These are phyloP conservation scores for Solanum corneliomulleri DNA, from an alignment of 257 asterid species.

Conservation along the genomic window DNA sequence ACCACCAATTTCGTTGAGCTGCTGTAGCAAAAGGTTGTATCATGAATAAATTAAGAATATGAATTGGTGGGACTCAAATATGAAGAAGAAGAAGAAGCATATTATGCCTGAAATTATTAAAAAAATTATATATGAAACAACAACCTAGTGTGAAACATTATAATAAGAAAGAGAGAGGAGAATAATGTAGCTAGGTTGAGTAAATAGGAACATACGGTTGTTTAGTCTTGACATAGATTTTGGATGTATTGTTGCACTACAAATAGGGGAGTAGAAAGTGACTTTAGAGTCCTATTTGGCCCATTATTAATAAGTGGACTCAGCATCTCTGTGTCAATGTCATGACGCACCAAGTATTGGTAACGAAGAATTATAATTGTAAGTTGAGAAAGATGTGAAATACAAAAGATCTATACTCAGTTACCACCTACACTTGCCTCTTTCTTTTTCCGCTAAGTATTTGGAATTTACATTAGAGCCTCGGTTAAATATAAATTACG, in stretches of 20 bases:
- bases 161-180: not conserved
- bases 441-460: no score
- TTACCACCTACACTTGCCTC: constrained; percentile 6
- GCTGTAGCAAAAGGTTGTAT: not conserved
- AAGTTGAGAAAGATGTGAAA: not conserved
- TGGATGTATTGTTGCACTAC: not conserved
- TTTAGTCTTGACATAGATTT: not conserved
- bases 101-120: not conserved
- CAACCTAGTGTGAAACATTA: not conserved
- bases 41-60: not conserved
- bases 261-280: constrained; percentile 10
- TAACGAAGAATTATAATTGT: not conserved
- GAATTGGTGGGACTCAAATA: not conserved
- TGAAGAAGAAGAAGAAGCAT: not conserved
- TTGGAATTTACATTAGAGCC: no score
- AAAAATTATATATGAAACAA: not conserved
- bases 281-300: constrained; percentile 5
- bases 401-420: constrained; percentile 14
- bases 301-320: constrained; percentile 18
- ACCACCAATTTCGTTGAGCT: not conserved
- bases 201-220: not conserved
- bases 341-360: not conserved
- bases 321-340: constrained; percentile 7
- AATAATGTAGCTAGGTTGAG: not conserved
- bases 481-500: no score